These are phyloP conservation scores for Penicillium salamii DNA, from an alignment of 495 filamentous ascomycete genomes.

Conservation along the genomic window DNA sequence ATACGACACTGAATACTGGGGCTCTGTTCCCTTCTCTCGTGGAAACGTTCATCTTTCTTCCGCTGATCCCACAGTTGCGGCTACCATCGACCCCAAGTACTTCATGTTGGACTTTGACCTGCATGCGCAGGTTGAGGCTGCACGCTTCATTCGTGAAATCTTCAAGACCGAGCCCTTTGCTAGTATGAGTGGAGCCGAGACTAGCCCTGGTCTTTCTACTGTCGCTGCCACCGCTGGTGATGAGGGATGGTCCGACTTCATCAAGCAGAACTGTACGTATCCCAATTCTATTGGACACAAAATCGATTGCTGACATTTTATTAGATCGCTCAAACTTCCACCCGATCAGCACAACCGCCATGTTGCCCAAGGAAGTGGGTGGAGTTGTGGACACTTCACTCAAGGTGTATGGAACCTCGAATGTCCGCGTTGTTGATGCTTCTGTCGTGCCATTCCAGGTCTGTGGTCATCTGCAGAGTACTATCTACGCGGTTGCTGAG, in stretches of 20 bases:
- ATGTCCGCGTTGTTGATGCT: slow-evolving; percentile 56
- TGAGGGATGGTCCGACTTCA: slow-evolving; percentile 23
- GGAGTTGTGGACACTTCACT: slow-evolving; percentile 45
- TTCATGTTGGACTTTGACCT: slow-evolving; percentile 51
- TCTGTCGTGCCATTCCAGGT: slow-evolving; percentile 51
- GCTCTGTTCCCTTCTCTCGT: slow-evolving; percentile 48
- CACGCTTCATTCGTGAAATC: slow-evolving; percentile 26
- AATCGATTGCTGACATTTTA: background rate
- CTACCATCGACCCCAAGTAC: slow-evolving; percentile 53
- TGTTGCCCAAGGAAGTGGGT: slow-evolving; percentile 54
- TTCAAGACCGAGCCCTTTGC: slow-evolving; percentile 22
- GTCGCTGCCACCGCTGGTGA: slow-evolving; percentile 16
- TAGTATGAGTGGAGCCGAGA: slow-evolving; percentile 14
- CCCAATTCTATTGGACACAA: background rate
- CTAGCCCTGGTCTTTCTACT: slow-evolving; percentile 16
- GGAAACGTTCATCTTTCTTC: slow-evolving; percentile 55
- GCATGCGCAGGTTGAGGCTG: slow-evolving; percentile 28
- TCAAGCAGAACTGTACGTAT: slow-evolving; percentile 28
- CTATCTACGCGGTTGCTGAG: slow-evolving; percentile 57
- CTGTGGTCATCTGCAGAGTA: slow-evolving; percentile 48
- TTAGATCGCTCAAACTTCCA: slow-evolving; percentile 39
- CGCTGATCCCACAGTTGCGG: slow-evolving; percentile 28
- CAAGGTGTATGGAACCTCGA: slow-evolving; percentile 47
- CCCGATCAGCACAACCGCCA: slow-evolving; percentile 48
- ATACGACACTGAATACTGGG: slow-evolving; percentile 40